Evolutionary conservation across 1,284 basidiomycete species (phyloP), one percentile per base, ranked within the genome.

Genomic region (Sanghuangporus sanghuang): DNA sequence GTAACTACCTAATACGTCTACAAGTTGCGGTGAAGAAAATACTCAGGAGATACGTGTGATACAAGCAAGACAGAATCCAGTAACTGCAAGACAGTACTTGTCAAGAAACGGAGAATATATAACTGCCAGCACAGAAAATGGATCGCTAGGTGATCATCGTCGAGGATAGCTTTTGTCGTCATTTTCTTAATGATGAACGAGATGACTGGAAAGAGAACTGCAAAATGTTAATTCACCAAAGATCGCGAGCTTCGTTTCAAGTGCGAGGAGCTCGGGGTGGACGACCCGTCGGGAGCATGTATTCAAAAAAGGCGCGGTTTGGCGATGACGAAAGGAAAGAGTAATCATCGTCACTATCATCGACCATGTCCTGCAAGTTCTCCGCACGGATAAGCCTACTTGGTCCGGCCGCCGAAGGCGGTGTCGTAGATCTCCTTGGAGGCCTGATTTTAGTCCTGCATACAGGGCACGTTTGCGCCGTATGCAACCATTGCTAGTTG

Each of bases 391-490:
- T 57, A 21, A 62, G 42, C 32, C 52, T 55, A 54, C 63, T 64
- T 42, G 55, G 61, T 39, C 61, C 64, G 16, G 62, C 63, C 35
- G 36, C 61, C 27, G 62, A 64, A 36, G 56, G 40, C 6, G 63
- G 57, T 16, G 52, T 56, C 9, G 57, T 53, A 27, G 64, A 58
- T 23, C 55, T 50, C 35, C 59, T 44, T 14, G 64, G 54, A 18
- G 63, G 58, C 27, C 59, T 62, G 6, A 61, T 54, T 38, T 64
- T 61, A 69, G 82, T 80, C 46, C 86, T 81, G 71, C 87, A 89
- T 4, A 89, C 85, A 42, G 86, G 87, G 67, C 87, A 89, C 0
- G 86, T 88, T 55, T 76, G 82, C 6, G 86, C 87, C 4, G 81
- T 77, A 66, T 79, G 79, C 23, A 89, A 76, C 86, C 87, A 89